Percentiles rank a stretch among this genome's conserved stretches.
These are phyloP conservation scores for Nitzschia inconspicua DNA, from an alignment of 108 stramenopile species.

Conservation along the genomic window DNA sequence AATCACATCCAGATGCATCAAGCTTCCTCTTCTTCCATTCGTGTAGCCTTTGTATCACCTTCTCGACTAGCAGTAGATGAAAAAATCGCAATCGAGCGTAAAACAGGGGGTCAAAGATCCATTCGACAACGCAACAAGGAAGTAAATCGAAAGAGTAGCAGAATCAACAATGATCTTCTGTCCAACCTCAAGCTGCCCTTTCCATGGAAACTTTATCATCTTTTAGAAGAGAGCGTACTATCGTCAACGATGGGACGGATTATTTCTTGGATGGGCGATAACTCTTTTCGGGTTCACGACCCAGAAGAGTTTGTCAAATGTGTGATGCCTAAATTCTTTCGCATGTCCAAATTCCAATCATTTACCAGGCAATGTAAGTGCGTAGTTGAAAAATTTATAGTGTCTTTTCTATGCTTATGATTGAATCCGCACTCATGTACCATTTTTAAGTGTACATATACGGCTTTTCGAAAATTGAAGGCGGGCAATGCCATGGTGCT, in stretches of 20 bases:
- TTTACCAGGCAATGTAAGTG: constrained; percentile 85
- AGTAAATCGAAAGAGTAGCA: too few species aligned
- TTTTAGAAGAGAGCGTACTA: constrained; percentile 19
- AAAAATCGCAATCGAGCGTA: too few species aligned
- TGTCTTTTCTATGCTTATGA: neutral
- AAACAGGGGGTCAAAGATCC: too few species aligned
- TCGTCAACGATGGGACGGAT: constrained; percentile 4
- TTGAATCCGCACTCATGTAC: neutral
- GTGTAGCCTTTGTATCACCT: too few species aligned
- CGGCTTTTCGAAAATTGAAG: constrained; percentile 10
- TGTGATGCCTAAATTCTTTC: constrained; percentile 83
- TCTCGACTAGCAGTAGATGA: too few species aligned
- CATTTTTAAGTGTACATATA: constrained; percentile 7
- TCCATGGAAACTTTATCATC: constrained; percentile 16
- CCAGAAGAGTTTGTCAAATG: constrained; percentile 51
- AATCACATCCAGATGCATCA: too few species aligned
- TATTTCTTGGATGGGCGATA: too few species aligned
- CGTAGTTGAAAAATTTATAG: neutral
- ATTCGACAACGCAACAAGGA: too few species aligned
- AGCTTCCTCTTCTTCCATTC: too few species aligned
- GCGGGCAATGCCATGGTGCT: constrained; percentile 3
- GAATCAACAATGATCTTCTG: too few species aligned
- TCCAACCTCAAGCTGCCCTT: constrained; percentile 17
- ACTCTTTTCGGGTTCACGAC: too few species aligned
- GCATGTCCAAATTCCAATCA: constrained; percentile 68